A percentile compares a stretch with the other conserved stretches of the same genome.
These are phyloP conservation scores for Fraxinus greggii DNA, from an alignment of 305 asterid species.

Conservation along the genomic window DNA sequence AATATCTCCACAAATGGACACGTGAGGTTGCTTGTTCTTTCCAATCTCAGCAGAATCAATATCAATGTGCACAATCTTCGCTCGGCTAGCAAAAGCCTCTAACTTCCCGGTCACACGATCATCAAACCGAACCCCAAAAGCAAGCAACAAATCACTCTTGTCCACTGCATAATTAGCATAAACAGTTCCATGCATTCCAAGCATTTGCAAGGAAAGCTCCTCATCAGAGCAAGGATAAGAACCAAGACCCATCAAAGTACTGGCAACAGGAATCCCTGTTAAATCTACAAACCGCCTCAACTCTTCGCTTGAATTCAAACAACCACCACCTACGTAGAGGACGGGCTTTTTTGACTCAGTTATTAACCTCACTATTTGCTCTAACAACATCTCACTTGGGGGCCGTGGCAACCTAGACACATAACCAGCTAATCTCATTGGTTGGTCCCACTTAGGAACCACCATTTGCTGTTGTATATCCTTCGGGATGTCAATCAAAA, in stretches of 20 bases:
- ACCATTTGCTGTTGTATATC: conserved; percentile 28
- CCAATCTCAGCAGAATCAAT: neutral
- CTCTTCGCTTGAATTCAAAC: neutral
- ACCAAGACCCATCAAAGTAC: neutral
- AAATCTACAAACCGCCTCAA: neutral
- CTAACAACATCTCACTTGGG: conserved; percentile 28
- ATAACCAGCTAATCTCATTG: conserved; percentile 49
- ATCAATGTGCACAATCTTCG: neutral
- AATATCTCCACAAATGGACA: neutral
- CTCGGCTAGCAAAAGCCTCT: neutral
- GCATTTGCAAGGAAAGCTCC: neutral
- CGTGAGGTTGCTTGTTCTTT: neutral
- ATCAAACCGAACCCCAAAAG: neutral
- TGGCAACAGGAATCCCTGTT: neutral
- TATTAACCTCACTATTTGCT: neutral
- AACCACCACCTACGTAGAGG: neutral
- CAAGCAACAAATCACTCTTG: neutral
- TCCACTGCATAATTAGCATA: neutral
- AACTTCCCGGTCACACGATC: neutral
- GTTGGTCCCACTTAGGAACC: conserved; percentile 42
- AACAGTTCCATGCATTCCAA: neutral
- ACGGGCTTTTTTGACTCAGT: neutral
- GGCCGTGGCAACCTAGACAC: conserved; percentile 52
- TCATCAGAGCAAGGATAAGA: neutral
- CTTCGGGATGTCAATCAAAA: conserved; percentile 64